These are phyloP conservation scores for Naumovozyma baii DNA, from an alignment of 805 yeast genomes.

Conservation along the genomic window DNA sequence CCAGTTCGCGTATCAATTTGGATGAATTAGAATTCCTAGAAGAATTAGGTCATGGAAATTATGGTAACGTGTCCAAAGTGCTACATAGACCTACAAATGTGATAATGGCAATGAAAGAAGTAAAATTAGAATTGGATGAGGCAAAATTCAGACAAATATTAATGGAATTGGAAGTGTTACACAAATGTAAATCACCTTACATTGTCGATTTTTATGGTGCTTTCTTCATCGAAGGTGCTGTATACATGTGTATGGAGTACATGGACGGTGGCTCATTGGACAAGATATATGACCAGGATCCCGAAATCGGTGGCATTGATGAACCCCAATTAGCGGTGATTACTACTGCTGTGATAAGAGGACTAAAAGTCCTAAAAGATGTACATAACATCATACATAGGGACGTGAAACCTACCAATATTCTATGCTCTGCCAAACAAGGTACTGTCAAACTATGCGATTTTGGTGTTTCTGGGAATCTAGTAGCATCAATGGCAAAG, in stretches of 20 bases:
- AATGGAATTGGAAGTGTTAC: constrained; percentile 92
- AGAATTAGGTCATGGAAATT: constrained; percentile 91
- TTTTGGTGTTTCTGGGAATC: constrained; percentile 91
- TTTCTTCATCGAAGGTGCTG: constrained; percentile 94
- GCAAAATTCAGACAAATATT: constrained; percentile 87
- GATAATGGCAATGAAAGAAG: constrained; percentile 96
- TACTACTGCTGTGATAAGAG: constrained; percentile 69
- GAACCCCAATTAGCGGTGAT: constrained; percentile 76
- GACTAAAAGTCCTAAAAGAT: constrained; percentile 78
- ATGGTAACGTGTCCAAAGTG: constrained; percentile 91
- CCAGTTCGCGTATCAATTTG: constrained; percentile 74
- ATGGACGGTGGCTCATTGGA: constrained; percentile 96
- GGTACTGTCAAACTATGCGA: constrained; percentile 93
- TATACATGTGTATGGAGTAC: constrained; percentile 94
- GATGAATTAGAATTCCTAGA: constrained; percentile 76
- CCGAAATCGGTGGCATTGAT: constrained; percentile 47
- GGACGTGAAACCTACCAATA: constrained; percentile 95
- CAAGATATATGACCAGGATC: constrained; percentile 56
- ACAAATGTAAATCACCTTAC: constrained; percentile 80
- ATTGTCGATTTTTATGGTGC: constrained; percentile 97
- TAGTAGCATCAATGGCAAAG: constrained; percentile 89
- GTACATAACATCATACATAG: constrained; percentile 87
- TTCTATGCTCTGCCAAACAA: constrained; percentile 57
- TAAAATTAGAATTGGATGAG: constrained; percentile 84
- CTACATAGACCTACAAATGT: constrained; percentile 87